Percentiles rank a stretch among this genome's conserved stretches.
phyloP scores from a whole-genome alignment of 2,329 filamentous ascomycete genomes.

The Fusarium sp. region DNA sequence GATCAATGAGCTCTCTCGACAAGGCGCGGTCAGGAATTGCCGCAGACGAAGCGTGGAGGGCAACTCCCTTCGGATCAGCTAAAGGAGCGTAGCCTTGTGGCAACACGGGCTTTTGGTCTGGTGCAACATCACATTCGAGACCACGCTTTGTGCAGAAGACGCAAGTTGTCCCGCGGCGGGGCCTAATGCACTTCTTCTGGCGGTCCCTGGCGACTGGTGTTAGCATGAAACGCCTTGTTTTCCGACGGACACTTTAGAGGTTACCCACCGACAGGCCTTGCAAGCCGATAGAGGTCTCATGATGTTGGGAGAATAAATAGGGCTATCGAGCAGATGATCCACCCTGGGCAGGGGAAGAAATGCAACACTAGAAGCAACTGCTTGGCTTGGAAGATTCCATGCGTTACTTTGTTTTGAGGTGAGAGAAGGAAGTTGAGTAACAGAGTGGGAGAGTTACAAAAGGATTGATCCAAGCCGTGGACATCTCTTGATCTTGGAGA shows the following conservation, averaged over 20 bases:
- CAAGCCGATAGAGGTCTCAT: background rate
- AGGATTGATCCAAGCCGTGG: background rate
- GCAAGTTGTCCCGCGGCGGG: conserved; percentile 3
- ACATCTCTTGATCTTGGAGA: background rate
- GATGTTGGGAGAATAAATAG: background rate
- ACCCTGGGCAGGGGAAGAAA: background rate
- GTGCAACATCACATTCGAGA: background rate
- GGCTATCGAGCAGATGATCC: background rate
- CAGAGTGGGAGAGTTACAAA: background rate
- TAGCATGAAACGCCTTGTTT: background rate
- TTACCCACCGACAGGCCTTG: background rate
- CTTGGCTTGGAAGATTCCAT: background rate
- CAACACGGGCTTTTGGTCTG: background rate
- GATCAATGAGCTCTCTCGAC: conserved; percentile 1
- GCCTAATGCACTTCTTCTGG: conserved; percentile 12
- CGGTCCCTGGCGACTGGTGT: background rate
- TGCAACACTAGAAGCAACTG: background rate
- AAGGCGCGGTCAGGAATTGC: conserved; percentile 6
- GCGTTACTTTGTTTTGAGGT: rapidly evolving
- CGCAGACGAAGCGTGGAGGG: background rate
- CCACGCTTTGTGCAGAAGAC: conserved; percentile 1
- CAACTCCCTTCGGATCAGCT: background rate
- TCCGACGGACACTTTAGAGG: background rate
- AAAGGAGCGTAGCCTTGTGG: background rate
- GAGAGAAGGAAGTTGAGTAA: background rate